phyloP scores from a whole-genome alignment of 169 alveolate species.

The Miamiensis avidus region DNA sequence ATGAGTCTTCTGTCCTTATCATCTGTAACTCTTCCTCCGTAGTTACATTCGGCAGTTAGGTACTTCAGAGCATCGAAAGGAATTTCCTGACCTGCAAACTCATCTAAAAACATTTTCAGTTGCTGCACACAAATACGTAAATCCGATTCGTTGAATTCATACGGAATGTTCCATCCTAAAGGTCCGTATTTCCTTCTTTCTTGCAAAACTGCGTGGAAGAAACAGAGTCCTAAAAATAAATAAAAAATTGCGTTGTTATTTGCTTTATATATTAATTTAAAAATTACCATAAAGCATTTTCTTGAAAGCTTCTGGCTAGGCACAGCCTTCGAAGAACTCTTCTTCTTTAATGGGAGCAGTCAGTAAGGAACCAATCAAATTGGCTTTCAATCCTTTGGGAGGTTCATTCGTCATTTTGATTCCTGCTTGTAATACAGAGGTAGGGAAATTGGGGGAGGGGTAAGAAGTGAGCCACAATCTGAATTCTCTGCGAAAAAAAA shows the following conservation, averaged over 20 bases:
- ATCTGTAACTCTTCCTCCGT: conserved; percentile 93
- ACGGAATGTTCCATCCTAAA: conserved; percentile 94
- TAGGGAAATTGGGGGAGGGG: conserved; percentile 92
- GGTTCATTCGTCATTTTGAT: conserved; percentile 91
- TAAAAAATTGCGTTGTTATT: too few relatives aligned
- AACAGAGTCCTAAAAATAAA: conserved; percentile 78
- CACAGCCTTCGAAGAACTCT: conserved; percentile 84
- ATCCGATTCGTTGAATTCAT: conserved; percentile 92
- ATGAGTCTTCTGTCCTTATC: conserved; percentile 88
- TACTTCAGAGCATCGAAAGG: conserved; percentile 87
- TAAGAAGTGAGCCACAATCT: conserved; percentile 92
- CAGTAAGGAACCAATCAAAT: conserved; percentile 76
- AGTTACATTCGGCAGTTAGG: conserved; percentile 87
- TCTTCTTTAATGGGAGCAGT: conserved; percentile 83
- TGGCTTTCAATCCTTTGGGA: conserved; percentile 89
- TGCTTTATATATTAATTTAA: background rate
- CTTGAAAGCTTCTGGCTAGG: conserved; percentile 71
- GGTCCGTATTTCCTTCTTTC: conserved; percentile 94
- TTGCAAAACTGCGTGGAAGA: conserved; percentile 92
- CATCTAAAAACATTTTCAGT: conserved; percentile 78
- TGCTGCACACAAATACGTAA: conserved; percentile 76
- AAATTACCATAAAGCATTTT: conserved; percentile 71
- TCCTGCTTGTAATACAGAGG: conserved; percentile 90
- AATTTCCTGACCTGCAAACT: conserved; percentile 66
- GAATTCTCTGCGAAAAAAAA: conserved; percentile 49